A percentile compares a stretch with the other conserved stretches of the same genome.
These are phyloP conservation scores for Coelastrella sp. DNA, from an alignment of 139 green algal species.

Conservation along the genomic window DNA sequence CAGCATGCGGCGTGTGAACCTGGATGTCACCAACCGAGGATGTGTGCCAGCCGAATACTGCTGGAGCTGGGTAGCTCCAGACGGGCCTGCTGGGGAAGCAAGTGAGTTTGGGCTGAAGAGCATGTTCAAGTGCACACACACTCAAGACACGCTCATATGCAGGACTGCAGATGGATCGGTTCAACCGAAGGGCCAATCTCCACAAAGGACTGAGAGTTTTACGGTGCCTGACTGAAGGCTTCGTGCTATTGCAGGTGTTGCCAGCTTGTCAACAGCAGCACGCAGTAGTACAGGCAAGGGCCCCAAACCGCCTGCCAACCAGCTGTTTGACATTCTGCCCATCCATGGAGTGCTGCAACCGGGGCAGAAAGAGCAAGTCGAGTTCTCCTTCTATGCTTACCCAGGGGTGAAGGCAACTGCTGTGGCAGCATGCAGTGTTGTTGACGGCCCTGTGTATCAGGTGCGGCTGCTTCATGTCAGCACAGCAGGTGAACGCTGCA, in stretches of 20 bases:
- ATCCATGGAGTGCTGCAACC: conserved; percentile 71
- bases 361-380: conserved; percentile 66
- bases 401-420: conserved; percentile 58
- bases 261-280: not conserved
- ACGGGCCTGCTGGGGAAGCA: not conserved
- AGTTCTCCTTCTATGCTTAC: conserved; percentile 81
- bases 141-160: not conserved
- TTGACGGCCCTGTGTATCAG: conserved; percentile 73
- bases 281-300: not conserved
- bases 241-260: not conserved
- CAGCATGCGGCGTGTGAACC: conserved; percentile 64
- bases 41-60: conserved; percentile 62
- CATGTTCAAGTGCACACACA: no score
- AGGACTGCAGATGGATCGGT: not conserved
- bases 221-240: not conserved
- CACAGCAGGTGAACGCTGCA: not conserved
- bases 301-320: not conserved
- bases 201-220: no score
- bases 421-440: conserved; percentile 74
- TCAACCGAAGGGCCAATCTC: not conserved
- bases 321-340: conserved; percentile 86
- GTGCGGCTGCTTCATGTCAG: not conserved
- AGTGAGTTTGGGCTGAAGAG: not conserved
- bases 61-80: conserved; percentile 66
- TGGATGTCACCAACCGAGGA: conserved; percentile 75